Conservation (phyloP, 306 rosid species). For the Trifolium subterraneum region DNA sequence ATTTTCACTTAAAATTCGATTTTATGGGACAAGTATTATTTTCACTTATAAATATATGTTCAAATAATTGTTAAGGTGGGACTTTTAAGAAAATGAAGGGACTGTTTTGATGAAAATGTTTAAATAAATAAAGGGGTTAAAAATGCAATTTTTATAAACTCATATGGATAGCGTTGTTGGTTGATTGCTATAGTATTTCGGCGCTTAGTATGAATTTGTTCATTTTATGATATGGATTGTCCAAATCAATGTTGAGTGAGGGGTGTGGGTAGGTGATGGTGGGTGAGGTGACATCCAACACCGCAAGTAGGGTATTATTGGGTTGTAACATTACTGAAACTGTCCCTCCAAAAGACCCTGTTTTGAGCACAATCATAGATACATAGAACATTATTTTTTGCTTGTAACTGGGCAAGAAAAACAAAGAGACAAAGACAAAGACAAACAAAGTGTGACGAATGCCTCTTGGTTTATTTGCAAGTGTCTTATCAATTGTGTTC, state of each 20-base stretch:
- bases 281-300: conserved; percentile 56
- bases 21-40: no score
- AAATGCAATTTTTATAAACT: no score
- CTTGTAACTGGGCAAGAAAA: conserved; percentile 32
- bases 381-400: conserved; percentile 22
- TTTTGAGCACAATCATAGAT: conserved; percentile 37
- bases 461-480: conserved; percentile 47
- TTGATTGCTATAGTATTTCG: not conserved
- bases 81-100: no score
- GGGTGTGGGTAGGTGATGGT: conserved; percentile 28
- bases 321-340: conserved; percentile 43
- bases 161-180: no score
- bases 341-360: conserved; percentile 45
- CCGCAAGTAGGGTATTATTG: conserved; percentile 45
- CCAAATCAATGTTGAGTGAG: conserved; percentile 41
- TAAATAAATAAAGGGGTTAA: no score
- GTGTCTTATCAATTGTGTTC: conserved; percentile 56
- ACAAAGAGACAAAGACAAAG: conserved; percentile 42
- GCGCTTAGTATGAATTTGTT: not conserved
- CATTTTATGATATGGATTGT: conserved; percentile 23
- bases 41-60: no score
- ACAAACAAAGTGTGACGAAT: conserved; percentile 49
- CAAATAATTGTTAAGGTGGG: no score
- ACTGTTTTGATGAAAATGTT: no score
- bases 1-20: no score